phyloP scores from a whole-genome alignment of 768 basidiomycete species.

The Russula sp. region DNA sequence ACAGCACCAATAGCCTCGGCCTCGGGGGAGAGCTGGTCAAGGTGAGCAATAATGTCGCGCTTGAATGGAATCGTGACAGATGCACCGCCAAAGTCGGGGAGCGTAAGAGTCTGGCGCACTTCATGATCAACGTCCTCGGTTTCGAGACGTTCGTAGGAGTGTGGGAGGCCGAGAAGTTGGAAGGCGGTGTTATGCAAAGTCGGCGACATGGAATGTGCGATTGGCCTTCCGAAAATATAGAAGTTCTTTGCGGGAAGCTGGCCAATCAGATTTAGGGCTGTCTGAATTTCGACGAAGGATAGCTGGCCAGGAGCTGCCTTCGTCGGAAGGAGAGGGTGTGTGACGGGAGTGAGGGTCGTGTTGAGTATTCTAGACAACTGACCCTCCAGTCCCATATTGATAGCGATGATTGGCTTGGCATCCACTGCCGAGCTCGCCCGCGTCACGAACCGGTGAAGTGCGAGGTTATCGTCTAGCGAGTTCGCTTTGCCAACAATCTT shows the following conservation, averaged over 20 bases:
- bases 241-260: slow-evolving; percentile 66
- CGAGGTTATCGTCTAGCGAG: slow-evolving; percentile 69
- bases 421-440: slow-evolving; percentile 37
- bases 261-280: slow-evolving; percentile 75
- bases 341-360: slow-evolving; percentile 79
- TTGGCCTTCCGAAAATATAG: slow-evolving; percentile 87
- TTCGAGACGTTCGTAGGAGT: slow-evolving; percentile 76
- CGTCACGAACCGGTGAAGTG: slow-evolving; percentile 65
- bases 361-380: slow-evolving; percentile 90
- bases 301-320: slow-evolving; percentile 93
- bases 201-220: slow-evolving; percentile 86
- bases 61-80: slow-evolving; percentile 97
- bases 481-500: slow-evolving; percentile 89
- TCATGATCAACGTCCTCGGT: slow-evolving; percentile 58
- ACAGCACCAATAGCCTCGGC: slow-evolving; percentile 89
- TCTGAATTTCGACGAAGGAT: slow-evolving; percentile 80
- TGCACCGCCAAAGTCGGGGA: slow-evolving; percentile 85
- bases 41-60: slow-evolving; percentile 76
- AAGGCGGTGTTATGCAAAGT: slow-evolving; percentile 91
- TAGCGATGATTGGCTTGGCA: slow-evolving; percentile 82
- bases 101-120: slow-evolving; percentile 54
- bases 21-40: slow-evolving; percentile 74
- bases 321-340: slow-evolving; percentile 79
- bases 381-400: slow-evolving; percentile 89
- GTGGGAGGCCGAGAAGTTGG: slow-evolving; percentile 72